phyloP scores from a whole-genome alignment of 2,329 filamentous ascomycete genomes.

The Botryotinia globosa region DNA sequence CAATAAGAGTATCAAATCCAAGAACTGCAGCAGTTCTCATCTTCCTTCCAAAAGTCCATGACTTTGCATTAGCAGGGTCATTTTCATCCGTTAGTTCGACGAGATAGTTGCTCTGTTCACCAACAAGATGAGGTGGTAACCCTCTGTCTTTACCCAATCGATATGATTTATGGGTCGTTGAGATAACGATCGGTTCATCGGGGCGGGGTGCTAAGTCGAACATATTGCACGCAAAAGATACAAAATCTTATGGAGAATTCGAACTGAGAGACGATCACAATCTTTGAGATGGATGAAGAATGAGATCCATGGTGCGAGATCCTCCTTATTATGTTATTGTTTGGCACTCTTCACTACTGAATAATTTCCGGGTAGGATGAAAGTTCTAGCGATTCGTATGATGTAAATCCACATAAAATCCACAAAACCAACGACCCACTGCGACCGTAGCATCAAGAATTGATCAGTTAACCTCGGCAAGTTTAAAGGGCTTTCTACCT shows the following conservation, averaged over 20 bases:
- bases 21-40: conserved; percentile 30
- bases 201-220: conserved; percentile 20
- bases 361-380: conserved; percentile 3
- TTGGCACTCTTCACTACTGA: background rate
- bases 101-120: conserved; percentile 20
- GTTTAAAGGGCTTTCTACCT: background rate
- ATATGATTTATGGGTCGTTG: conserved; percentile 19
- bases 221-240: conserved; percentile 6
- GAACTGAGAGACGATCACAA: conserved; percentile 8
- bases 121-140: conserved; percentile 15
- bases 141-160: conserved; percentile 18
- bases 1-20: conserved; percentile 33
- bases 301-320: background rate
- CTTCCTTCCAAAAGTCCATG: conserved; percentile 19
- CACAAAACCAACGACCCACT: background rate
- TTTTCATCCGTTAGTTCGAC: conserved; percentile 21
- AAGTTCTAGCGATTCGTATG: background rate
- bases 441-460: background rate
- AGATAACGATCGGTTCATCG: conserved; percentile 1
- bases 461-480: conserved; percentile 7
- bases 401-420: background rate
- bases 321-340: conserved; percentile 6
- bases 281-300: background rate
- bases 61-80: conserved; percentile 22
- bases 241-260: background rate